Percentiles rank a stretch among this genome's conserved stretches.
phyloP scores from a whole-genome alignment of 2,329 filamentous ascomycete species.

The Pochonia chlamydosporia region DNA sequence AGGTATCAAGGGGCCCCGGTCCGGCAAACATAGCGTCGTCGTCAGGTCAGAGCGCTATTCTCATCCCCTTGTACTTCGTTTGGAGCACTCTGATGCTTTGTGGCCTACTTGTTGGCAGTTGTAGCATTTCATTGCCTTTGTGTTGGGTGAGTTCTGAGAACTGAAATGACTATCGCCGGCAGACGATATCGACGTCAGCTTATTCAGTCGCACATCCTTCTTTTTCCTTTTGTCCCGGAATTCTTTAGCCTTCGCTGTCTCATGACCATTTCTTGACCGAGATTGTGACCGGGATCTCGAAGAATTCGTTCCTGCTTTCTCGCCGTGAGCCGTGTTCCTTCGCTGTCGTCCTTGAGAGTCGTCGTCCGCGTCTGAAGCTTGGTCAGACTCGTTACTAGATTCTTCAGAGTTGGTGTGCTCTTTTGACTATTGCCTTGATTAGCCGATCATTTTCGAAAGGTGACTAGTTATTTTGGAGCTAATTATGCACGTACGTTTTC shows the following conservation, averaged over 20 bases:
- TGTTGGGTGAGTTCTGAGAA: constrained; percentile 13
- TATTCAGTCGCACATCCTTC: constrained; percentile 62
- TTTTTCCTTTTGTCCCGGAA: constrained; percentile 55
- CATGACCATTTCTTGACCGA: constrained; percentile 18
- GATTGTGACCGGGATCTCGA: constrained; percentile 27
- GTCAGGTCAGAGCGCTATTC: neutral
- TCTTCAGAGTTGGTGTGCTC: neutral
- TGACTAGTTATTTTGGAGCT: neutral
- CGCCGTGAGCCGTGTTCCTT: constrained; percentile 21
- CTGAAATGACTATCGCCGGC: constrained; percentile 17
- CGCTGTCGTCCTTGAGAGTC: constrained; percentile 17
- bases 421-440: neutral
- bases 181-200: constrained; percentile 55
- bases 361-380: constrained; percentile 15
- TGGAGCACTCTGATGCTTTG: constrained; percentile 50
- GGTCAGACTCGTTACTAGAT: constrained; percentile 12
- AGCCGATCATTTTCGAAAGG: neutral
- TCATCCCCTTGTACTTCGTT: constrained; percentile 8
- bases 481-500: constrained; percentile 20
- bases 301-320: constrained; percentile 7
- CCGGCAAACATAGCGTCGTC: neutral
- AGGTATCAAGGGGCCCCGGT: no score
- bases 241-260: constrained; percentile 34
- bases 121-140: constrained; percentile 43
- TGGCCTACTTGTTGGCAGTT: constrained; percentile 59